These are phyloP conservation scores for Protomyces gravidus DNA, from an alignment of 1,139 yeast genomes.

Conservation along the genomic window DNA sequence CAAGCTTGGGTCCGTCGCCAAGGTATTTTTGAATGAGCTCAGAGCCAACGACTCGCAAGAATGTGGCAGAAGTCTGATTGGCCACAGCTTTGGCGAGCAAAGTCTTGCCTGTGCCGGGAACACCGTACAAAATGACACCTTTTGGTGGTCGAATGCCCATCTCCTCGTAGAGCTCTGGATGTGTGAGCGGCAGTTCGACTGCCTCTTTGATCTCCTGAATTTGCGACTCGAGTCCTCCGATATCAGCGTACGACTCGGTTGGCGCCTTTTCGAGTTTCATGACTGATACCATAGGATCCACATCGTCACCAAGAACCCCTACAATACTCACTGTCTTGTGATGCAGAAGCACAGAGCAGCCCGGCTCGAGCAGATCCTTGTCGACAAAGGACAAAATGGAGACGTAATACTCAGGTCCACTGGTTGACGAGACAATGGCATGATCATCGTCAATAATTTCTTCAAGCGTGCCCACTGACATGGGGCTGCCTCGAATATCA, in stretches of 20 bases:
- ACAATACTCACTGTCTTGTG: constrained; percentile 93
- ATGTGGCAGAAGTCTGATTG: constrained; percentile 94
- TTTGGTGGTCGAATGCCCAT: constrained; percentile 99
- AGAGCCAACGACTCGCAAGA: constrained; percentile 91
- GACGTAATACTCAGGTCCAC: constrained; percentile 96
- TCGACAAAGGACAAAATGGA: constrained; percentile 96
- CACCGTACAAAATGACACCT: constrained; percentile 96
- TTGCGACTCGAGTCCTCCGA: constrained; percentile 94
- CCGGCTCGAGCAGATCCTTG: constrained; percentile 92
- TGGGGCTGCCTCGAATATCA: constrained; percentile 92
- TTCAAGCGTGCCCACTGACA: constrained; percentile 93
- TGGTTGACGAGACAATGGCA: constrained; percentile 92
- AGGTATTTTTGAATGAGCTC: constrained; percentile 94
- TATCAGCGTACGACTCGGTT: constrained; percentile 91
- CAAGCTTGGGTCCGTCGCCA: constrained; percentile 96
- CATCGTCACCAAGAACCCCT: constrained; percentile 93
- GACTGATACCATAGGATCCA: constrained; percentile 96
- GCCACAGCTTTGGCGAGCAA: constrained; percentile 97
- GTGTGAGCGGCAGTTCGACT: constrained; percentile 94
- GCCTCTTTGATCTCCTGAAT: constrained; percentile 98
- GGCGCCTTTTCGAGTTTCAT: constrained; percentile 98
- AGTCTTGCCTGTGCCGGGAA: constrained; percentile 99
- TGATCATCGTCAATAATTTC: constrained; percentile 98
- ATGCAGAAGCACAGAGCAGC: constrained; percentile 93
- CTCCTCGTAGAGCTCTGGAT: constrained; percentile 95